These are phyloP conservation scores for Trichaptum fuscoviolaceum DNA, from an alignment of 768 basidiomycete genomes.

Conservation along the genomic window DNA sequence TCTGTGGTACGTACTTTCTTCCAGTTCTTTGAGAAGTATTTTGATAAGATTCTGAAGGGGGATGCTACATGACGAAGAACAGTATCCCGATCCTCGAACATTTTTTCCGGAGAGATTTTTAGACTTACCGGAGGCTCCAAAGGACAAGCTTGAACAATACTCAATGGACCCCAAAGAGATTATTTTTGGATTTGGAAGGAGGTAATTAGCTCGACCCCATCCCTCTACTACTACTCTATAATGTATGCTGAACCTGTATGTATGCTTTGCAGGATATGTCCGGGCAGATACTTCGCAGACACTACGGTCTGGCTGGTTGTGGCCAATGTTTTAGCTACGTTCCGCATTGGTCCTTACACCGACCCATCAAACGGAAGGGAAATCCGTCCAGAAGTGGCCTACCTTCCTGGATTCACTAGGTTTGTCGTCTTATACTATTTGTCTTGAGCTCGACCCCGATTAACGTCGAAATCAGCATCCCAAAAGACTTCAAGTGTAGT, in stretches of 20 bases:
- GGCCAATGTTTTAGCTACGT: slow-evolving; percentile 13
- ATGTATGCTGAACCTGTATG: background rate
- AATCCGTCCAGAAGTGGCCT: background rate
- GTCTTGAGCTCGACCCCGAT: background rate
- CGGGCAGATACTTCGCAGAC: slow-evolving; percentile 13
- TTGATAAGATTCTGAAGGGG: background rate
- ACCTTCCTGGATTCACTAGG: background rate
- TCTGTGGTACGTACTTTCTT: background rate
- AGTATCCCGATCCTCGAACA: background rate
- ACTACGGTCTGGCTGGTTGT: slow-evolving; percentile 11
- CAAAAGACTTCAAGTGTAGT: background rate
- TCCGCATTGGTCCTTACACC: slow-evolving; percentile 7
- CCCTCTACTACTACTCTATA: background rate
- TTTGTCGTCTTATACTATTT: background rate
- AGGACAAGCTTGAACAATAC: background rate
- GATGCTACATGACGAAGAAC: background rate
- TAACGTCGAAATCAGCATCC: background rate
- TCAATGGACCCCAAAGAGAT: background rate
- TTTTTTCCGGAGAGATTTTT: background rate
- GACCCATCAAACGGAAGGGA: slow-evolving; percentile 3
- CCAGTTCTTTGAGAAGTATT: background rate
- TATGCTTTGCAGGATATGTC: slow-evolving; percentile 11
- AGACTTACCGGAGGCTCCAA: background rate
- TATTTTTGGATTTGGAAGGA: slow-evolving; percentile 2
- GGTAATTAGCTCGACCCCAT: background rate